phyloP scores from a whole-genome alignment of 2,329 filamentous ascomycete species.

The Raffaelea arxii region DNA sequence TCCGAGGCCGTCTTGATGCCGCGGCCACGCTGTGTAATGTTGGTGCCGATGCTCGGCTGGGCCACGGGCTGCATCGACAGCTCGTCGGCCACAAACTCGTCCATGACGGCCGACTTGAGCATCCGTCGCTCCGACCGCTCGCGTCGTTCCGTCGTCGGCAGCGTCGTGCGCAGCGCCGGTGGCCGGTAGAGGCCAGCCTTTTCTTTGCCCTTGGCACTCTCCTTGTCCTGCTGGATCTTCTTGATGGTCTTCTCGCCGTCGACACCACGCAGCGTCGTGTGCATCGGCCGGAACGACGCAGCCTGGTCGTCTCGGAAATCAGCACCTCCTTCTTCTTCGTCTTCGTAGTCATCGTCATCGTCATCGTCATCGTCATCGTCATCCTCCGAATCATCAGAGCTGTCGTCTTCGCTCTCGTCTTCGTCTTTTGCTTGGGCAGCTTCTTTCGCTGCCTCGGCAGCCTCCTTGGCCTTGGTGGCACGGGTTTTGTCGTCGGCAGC shows the following conservation, averaged over 20 bases:
- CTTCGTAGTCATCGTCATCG: conserved; percentile 14
- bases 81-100: conserved; percentile 84
- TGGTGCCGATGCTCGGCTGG: conserved; percentile 85
- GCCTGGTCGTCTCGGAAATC: conserved; percentile 14
- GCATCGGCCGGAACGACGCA: conserved; percentile 23
- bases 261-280: not conserved
- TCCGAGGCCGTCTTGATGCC: conserved; percentile 69
- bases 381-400: not conserved
- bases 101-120: conserved; percentile 72
- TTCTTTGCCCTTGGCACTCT: conserved; percentile 12
- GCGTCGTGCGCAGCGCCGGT: conserved; percentile 59
- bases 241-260: conserved; percentile 13
- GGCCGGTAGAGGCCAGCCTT: conserved; percentile 68
- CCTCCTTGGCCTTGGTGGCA: no score
- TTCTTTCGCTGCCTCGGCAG: conserved; percentile 25
- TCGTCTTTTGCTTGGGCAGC: conserved; percentile 23
- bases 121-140: conserved; percentile 53
- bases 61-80: conserved; percentile 72
- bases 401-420: conserved; percentile 21
- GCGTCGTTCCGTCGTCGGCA: conserved; percentile 55
- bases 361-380: conserved; percentile 23
- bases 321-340: conserved; percentile 6
- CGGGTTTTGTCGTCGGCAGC: conserved; percentile 79
- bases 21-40: conserved; percentile 70
- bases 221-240: no score